Conservation (phyloP, 208 protist genomes). For the Trypanosoma melophagium region DNA sequence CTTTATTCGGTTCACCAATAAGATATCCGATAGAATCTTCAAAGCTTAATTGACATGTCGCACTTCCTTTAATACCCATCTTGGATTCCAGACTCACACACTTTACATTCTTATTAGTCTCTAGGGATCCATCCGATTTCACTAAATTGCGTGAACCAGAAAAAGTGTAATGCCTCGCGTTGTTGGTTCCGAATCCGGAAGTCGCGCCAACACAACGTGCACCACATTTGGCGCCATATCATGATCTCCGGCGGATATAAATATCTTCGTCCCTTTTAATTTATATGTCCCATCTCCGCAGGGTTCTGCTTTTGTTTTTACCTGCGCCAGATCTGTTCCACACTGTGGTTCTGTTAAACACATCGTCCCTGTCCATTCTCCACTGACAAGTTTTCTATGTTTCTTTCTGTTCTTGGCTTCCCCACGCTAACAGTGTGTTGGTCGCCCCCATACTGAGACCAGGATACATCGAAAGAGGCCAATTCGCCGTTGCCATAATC, state of each 20-base stretch:
- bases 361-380: conserved; percentile 87
- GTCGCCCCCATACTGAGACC: conserved; percentile 65
- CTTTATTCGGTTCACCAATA: conserved; percentile 75
- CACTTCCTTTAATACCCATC: conserved; percentile 88
- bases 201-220: conserved; percentile 81
- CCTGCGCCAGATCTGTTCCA: conserved; percentile 81
- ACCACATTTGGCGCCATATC: conserved; percentile 88
- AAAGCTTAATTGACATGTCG: conserved; percentile 83
- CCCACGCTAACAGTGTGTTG: conserved; percentile 64
- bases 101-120: conserved; percentile 58
- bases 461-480: conserved; percentile 85
- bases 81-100: conserved; percentile 78
- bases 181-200: conserved; percentile 58
- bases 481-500: conserved; percentile 82
- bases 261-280: conserved; percentile 89
- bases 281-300: conserved; percentile 74
- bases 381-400: conserved; percentile 70
- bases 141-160: conserved; percentile 80
- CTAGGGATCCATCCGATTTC: conserved; percentile 62
- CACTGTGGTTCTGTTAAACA: conserved; percentile 91
- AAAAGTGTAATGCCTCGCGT: conserved; percentile 91
- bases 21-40: conserved; percentile 81
- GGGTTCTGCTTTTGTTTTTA: conserved; percentile 80
- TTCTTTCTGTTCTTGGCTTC: conserved; percentile 77
- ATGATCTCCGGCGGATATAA: conserved; percentile 90